Conservation (phyloP, 306 rosid species). For the Abrus pulchellus region DNA sequence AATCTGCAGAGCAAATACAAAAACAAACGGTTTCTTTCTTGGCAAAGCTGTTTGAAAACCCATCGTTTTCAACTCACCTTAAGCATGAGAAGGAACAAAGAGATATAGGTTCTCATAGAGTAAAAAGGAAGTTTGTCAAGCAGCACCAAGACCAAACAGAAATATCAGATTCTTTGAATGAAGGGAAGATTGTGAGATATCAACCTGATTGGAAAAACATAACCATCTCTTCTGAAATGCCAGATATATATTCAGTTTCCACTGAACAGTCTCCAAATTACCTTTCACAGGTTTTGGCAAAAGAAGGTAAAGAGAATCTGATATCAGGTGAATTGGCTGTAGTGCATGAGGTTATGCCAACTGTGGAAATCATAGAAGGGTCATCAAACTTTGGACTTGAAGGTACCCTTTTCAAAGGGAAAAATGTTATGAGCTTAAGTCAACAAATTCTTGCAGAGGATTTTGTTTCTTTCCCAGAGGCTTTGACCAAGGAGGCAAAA, state of each 20-base stretch:
- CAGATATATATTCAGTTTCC: slow-evolving; percentile 58
- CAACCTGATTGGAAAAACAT: slow-evolving; percentile 57
- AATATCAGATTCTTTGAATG: slow-evolving; percentile 54
- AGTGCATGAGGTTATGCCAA: slow-evolving; percentile 44
- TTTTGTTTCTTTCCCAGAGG: slow-evolving; percentile 62
- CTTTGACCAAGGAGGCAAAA: slow-evolving; percentile 47
- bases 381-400: slow-evolving; percentile 58
- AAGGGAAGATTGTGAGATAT: slow-evolving; percentile 64
- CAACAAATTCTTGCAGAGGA: slow-evolving; percentile 54
- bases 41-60: slow-evolving; percentile 78
- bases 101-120: slow-evolving; percentile 62
- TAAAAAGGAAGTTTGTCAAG: slow-evolving; percentile 69
- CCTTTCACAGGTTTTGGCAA: slow-evolving; percentile 58
- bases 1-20: slow-evolving; percentile 82
- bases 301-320: slow-evolving; percentile 50
- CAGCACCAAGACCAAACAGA: slow-evolving; percentile 58
- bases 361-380: slow-evolving; percentile 53
- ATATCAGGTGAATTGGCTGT: slow-evolving; percentile 56
- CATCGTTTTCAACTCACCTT: slow-evolving; percentile 62
- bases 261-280: slow-evolving; percentile 52
- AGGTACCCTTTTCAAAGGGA: slow-evolving; percentile 63
- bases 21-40: slow-evolving; percentile 87
- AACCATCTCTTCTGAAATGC: slow-evolving; percentile 47
- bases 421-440: slow-evolving; percentile 56
- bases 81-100: slow-evolving; percentile 63